phyloP scores from a whole-genome alignment of 192 early-diverging fungal species.

The Anaeromyces robustus region DNA sequence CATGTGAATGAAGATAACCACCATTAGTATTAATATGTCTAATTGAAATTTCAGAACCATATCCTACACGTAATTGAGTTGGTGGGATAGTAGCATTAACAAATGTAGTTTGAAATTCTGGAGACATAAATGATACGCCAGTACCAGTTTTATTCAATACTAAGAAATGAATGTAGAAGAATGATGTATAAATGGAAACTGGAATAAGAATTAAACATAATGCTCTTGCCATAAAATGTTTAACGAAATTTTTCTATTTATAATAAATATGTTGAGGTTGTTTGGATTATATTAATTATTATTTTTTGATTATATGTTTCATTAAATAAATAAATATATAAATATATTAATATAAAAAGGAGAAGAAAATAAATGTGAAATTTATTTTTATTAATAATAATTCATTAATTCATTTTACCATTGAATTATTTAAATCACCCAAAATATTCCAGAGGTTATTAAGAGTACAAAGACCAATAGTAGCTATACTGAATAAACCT shows the following conservation, averaged over 20 bases:
- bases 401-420: too few species aligned
- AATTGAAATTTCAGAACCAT: conserved; percentile 39
- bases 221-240: conserved; percentile 27
- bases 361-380: conserved; percentile 1
- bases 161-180: conserved; percentile 28
- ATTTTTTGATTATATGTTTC: too few species aligned
- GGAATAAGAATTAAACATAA: conserved; percentile 29
- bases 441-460: conserved; percentile 27
- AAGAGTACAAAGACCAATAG: conserved; percentile 25
- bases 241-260: conserved; percentile 9
- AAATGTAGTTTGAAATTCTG: conserved; percentile 34
- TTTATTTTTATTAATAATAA: too few species aligned
- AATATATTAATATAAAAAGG: too few species aligned
- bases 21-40: conserved; percentile 55
- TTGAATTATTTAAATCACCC: conserved; percentile 10
- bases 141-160: conserved; percentile 17
- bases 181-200: conserved; percentile 19
- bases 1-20: conserved; percentile 63
- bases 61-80: conserved; percentile 25
- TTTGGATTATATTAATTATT: too few species aligned
- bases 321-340: too few species aligned
- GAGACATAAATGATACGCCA: conserved; percentile 28
- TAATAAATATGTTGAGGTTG: too few species aligned
- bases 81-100: conserved; percentile 16
- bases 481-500: conserved; percentile 32